Conservation (phyloP, 2,329 filamentous ascomycete genomes). For the Cladosporium sp. region DNA sequence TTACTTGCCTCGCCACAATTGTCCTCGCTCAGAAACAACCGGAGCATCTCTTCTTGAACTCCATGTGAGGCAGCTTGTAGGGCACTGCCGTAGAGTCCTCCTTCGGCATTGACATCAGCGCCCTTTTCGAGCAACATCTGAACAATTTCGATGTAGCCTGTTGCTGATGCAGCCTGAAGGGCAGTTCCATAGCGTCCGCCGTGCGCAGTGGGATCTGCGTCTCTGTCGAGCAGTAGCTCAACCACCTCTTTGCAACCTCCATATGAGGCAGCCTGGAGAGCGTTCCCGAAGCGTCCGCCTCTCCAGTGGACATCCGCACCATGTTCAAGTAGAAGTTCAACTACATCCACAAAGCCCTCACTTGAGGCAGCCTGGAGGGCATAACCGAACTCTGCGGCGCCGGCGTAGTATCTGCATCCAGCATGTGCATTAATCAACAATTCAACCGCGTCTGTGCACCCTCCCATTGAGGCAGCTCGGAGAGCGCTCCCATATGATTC, state of each 20-base stretch:
- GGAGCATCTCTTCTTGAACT: no score
- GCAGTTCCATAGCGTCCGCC: conserved; percentile 14
- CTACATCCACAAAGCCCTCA: conserved; percentile 2
- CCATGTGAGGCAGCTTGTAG: no score
- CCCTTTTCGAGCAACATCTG: conserved; percentile 13
- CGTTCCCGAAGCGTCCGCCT: conserved; percentile 9
- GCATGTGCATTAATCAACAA: no score
- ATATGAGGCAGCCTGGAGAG: conserved; percentile 14
- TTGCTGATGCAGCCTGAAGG: conserved; percentile 7
- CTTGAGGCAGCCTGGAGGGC: no score
- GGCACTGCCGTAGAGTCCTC: no score
- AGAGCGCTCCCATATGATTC: no score
- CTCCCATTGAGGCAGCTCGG: neutral
- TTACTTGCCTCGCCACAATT: no score
- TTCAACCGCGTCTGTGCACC: conserved; percentile 1
- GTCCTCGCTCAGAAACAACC: no score
- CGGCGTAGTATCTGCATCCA: no score
- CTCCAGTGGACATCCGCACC: conserved; percentile 18
- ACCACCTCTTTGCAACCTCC: conserved; percentile 14
- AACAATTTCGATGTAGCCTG: conserved; percentile 6
- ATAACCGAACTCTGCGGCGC: no score
- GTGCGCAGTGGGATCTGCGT: conserved; percentile 13
- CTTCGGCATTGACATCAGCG: conserved; percentile 15
- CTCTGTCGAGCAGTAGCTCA: conserved; percentile 14
- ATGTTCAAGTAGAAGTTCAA: conserved; percentile 15